Conservation (phyloP, 139 green algal genomes). For the Micromonas pusilla region DNA sequence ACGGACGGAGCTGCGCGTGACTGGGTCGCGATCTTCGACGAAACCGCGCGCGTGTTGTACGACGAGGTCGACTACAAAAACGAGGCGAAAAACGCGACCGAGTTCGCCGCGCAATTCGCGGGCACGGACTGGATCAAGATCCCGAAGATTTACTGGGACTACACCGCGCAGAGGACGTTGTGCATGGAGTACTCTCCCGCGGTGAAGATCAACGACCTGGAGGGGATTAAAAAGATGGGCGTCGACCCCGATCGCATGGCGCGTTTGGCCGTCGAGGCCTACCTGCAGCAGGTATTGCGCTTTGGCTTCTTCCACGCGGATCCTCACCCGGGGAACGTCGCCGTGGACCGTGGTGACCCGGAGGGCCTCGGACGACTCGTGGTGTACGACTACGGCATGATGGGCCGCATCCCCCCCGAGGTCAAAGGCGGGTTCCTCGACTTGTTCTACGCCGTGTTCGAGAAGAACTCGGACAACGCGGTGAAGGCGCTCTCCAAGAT, state of each 20-base stretch:
- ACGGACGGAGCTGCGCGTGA: constrained; percentile 91
- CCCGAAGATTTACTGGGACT: constrained; percentile 80
- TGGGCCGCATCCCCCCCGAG: constrained; percentile 54
- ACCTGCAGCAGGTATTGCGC: constrained; percentile 88
- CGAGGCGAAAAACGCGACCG: constrained; percentile 83
- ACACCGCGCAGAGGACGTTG: constrained; percentile 68
- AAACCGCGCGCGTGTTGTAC: constrained; percentile 93
- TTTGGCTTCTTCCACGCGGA: constrained; percentile 93
- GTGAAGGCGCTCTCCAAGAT: constrained; percentile 81
- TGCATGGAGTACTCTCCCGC: constrained; percentile 90
- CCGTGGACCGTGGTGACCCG: constrained; percentile 45
- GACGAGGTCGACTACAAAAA: constrained; percentile 93
- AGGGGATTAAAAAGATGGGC: constrained; percentile 68
- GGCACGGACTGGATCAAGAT: constrained; percentile 86
- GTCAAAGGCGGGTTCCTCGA: constrained; percentile 81
- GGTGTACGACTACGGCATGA: constrained; percentile 98
- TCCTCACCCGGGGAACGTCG: constrained; percentile 92
- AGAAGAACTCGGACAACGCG: constrained; percentile 68
- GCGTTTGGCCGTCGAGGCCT: constrained; percentile 76
- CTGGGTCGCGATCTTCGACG: constrained; percentile 99
- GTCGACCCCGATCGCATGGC: constrained; percentile 82
- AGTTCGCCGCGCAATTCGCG: constrained; percentile 77
- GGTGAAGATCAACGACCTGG: constrained; percentile 87
- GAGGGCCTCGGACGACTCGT: constrained; percentile 18
- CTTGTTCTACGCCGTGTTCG: constrained; percentile 95